Base-by-base conservation (phyloP, 2,329 filamentous ascomycete genomes). In the Akanthomyces lecanii region DNA sequence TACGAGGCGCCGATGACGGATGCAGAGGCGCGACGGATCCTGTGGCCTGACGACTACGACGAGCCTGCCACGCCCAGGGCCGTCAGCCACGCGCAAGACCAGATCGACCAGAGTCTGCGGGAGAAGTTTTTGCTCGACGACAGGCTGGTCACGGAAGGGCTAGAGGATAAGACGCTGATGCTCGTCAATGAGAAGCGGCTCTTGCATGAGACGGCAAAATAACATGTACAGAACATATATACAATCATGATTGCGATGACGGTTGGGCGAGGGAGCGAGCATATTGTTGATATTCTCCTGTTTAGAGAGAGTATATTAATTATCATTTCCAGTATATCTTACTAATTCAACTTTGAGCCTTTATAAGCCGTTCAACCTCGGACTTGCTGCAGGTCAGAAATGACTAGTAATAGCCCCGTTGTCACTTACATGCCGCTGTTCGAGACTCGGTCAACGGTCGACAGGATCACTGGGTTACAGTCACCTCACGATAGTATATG, bases 71-170 rank as follows among this genome's bases (percentile, higher is more conserved):
- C 14, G 47, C 66, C 30, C 50, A 63, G 44, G 33, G 51, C 51
- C 30, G 25, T 48, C 30, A 25, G 8, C 23, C 56, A 0, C 38
- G 33, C 38, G n/a, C 57, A 16, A 6, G 59, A 66, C 0, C 63
- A 67, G 2, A 62, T 28, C 4, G 44, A 58, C 25, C 28, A 64
- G 2, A 67, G 65, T 5, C 64, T 70, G 12, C 74, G 74, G 4
- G 78, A 81, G 52, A 81, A 81, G 63, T 79, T 78, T 45, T 70
- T 74, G 1, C 65, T 69, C 0, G 72, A 72, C 0, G 78, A 79
- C 50, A 67, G 73, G 0, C 69, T 71, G 0, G 72, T 76, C 28
- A 64, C 65, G 0, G 64, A 70, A 1, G 70, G 67, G 0, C 62
- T 75, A 0, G 78, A 80, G 63, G 75, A 76, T 16, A 81, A 80